A percentile compares a stretch with the other conserved stretches of the same genome.
Evolutionary conservation across 2,329 filamentous ascomycete genomes (phyloP).

Genomic region (Colletotrichum chlorophyti): DNA sequence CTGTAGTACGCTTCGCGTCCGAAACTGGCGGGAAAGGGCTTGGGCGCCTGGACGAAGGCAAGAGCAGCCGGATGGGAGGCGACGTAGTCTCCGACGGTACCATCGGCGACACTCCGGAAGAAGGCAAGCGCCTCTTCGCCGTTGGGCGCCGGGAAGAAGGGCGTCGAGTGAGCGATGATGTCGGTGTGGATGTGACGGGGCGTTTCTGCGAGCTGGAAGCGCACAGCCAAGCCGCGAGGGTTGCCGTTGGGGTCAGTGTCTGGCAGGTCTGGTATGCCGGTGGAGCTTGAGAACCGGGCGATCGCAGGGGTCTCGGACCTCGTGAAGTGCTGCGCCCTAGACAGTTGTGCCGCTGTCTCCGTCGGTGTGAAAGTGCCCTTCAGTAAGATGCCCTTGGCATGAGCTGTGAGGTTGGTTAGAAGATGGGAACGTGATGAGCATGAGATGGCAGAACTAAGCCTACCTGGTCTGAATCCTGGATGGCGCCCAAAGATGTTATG

Average conservation of each 20-base stretch:
- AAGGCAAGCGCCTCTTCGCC: slow-evolving; percentile 60
- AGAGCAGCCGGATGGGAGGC: slow-evolving; percentile 51
- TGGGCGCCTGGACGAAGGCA: slow-evolving; percentile 55
- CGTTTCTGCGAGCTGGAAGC: slow-evolving; percentile 50
- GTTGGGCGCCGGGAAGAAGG: slow-evolving; percentile 55
- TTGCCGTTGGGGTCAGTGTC: slow-evolving; percentile 54
- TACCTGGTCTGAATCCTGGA: slow-evolving; percentile 47
- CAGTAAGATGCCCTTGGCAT: slow-evolving; percentile 60
- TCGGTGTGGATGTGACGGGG: slow-evolving; percentile 58
- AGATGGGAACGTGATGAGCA: too few species aligned
- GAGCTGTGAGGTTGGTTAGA: slow-evolving; percentile 52
- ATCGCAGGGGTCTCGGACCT: slow-evolving; percentile 50
- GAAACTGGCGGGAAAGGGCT: slow-evolving; percentile 56
- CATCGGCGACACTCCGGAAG: slow-evolving; percentile 47
- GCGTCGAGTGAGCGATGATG: slow-evolving; percentile 58
- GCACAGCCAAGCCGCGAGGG: slow-evolving; percentile 55
- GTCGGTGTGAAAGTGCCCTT: slow-evolving; percentile 60
- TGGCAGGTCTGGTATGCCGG: slow-evolving; percentile 56
- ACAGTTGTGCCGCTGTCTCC: slow-evolving; percentile 48
- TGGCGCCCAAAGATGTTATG: slow-evolving; percentile 47
- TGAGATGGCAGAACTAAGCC: not conserved
- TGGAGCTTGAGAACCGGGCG: slow-evolving; percentile 58
- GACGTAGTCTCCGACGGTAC: slow-evolving; percentile 49
- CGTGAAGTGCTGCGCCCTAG: slow-evolving; percentile 55
- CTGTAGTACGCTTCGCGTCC: slow-evolving; percentile 54